Base-by-base conservation (phyloP, 495 filamentous ascomycete species). In the Neurospora sp. region DNA sequence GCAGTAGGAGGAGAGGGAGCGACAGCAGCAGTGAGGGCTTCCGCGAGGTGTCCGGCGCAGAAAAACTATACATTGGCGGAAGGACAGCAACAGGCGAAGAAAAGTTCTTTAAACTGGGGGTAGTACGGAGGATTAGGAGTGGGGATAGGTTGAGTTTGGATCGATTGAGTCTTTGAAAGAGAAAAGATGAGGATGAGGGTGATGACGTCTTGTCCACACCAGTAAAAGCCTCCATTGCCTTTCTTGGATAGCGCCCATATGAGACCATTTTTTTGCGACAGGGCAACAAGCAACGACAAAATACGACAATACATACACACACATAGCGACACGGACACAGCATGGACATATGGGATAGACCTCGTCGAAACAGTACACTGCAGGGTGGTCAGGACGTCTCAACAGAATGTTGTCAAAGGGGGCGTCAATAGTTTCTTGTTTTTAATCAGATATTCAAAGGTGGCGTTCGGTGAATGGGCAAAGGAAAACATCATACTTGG, bases 31-130 rank as follows among this genome's bases (percentile, higher is more conserved):
- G 88, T 46, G 92, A 93, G 69, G 89, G 89, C 8, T 97, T 96
- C 75, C 83, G 92, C 20, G 94, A 96, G 75, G 89, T 89, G 6
- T 76, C 90, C 2, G 92, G 92, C 0, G 87, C 87, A 0, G 94
- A 97, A 83, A 86, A 86, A 74, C 93, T 93, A 90, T 97, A 95
- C 81, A 93, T 97, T 70, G 94, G 94, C 3, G 94, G 94, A 2
- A 83, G 91, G 75, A 96, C 93, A 40, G 90, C 93, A n/a, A 86
- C 83, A 1, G 94, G 94, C 5, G 94, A 97, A 78, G 94, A 97
- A 81, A 86, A 89, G 77, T 97, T 94, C 79, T 96, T 96, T 76
- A 90, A 92, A 75, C 78, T 89, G 1, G 87, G 87, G 27, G 86
- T 88, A 12, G 87, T 89, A 48, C 82, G 85, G 77, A 78, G 88